Base-by-base conservation (phyloP, 257 asterid genomes). In the Fraxinus quadrangulata region DNA sequence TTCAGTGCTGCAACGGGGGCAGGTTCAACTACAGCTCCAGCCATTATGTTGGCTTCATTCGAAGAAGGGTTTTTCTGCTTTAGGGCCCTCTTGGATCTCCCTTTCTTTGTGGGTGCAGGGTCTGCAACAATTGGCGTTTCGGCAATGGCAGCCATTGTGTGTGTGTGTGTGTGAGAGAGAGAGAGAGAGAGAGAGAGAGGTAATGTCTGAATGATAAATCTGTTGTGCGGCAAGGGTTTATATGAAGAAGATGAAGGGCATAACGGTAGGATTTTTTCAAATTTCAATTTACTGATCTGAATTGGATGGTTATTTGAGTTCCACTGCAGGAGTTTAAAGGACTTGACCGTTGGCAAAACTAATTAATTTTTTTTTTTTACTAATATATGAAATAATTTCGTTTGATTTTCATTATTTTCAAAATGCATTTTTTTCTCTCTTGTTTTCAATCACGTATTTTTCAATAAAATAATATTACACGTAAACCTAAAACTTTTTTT, bases 41-140 rank as follows among this genome's bases (percentile, higher is more conserved):
- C 94, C 31, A 79, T 11, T 21, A 92, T 87, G 85, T 91, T 92
- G 82, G 92, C 88, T 77, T 87, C 94, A 11, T 76, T 90, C 0
- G 87, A 14, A 26, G 97, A 82, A 45, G 83, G 77, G 47, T 54
- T 81, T 79, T 85, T 89, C 67, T 74, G 87, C 71, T 88, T 84
- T 14, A 92, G 79, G 0, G 94, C 90, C 77, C 79, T 92, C 51
- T 84, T 87, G 0, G 96, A 71, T 71, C 84, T 86, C 31, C 75
- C 89, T 75, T 77, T 90, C 86, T 85, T 94, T 1, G 89, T 42
- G 7, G 89, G 89, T 4, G 72, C 81, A 1, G 90, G 87, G 1
- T 87, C 89, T 0, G 80, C 67, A 0, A 83, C 37, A 2, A 28
- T 5, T 40, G 86, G 88, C 72, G 76, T 75, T 70, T 84, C 90